Evolutionary conservation across 352 stramenopile genomes (phyloP).

Genomic region (Phytophthora cryptogea): DNA sequence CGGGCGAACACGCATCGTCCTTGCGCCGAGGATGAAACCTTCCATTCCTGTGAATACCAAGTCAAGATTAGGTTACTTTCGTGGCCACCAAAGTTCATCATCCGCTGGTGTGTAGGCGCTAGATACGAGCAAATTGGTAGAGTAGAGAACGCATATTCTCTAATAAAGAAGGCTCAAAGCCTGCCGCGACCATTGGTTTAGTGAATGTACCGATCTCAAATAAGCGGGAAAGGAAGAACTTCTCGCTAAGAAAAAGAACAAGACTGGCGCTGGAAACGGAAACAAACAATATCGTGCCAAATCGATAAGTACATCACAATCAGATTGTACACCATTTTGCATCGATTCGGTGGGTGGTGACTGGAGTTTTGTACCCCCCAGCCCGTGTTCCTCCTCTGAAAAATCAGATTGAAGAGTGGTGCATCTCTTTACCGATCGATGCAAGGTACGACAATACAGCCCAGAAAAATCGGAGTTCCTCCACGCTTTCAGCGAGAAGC

Average conservation of each 20-base stretch:
- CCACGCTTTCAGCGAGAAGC: background rate
- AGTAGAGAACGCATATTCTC: no score
- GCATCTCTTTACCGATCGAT: slow-evolving; percentile 4
- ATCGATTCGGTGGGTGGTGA: slow-evolving; percentile 3
- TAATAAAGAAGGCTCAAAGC: no score
- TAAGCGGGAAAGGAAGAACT: slow-evolving; percentile 9
- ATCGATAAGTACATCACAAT: slow-evolving; percentile 5
- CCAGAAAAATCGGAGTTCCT: slow-evolving; percentile 8
- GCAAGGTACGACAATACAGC: slow-evolving; percentile 14
- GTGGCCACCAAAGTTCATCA: slow-evolving; percentile 13
- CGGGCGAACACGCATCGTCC: background rate
- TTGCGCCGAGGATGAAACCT: background rate
- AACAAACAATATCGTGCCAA: slow-evolving; percentile 6
- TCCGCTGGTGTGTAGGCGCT: no score
- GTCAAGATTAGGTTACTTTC: slow-evolving; percentile 10
- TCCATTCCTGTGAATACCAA: slow-evolving; percentile 3
- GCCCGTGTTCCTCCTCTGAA: slow-evolving; percentile 2
- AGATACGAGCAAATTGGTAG: no score
- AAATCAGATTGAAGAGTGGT: background rate
- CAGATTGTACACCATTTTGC: background rate
- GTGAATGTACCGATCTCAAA: slow-evolving; percentile 2
- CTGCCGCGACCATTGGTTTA: slow-evolving; percentile 18
- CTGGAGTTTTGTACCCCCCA: background rate
- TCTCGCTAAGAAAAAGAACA: slow-evolving; percentile 3
- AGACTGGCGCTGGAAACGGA: background rate